Conservation (phyloP, 106 monocot species). For the Phalaenopsis equestris region DNA sequence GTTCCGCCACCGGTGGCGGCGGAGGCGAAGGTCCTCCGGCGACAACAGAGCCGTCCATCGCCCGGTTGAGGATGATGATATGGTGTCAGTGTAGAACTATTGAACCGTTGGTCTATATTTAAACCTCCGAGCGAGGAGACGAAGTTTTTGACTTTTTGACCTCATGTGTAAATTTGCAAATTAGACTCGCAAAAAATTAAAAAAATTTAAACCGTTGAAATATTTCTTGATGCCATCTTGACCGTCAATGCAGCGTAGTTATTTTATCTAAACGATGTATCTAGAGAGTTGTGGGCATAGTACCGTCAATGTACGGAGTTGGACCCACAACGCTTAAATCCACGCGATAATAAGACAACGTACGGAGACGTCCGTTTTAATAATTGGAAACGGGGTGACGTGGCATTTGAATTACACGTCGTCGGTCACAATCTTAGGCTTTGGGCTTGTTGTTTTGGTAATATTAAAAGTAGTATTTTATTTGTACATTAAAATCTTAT, state of each 20-base stretch:
- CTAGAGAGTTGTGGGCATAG: background rate
- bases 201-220: background rate
- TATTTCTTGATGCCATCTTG: background rate
- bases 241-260: background rate
- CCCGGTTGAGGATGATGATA: background rate
- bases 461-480: too few relatives aligned
- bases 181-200: background rate
- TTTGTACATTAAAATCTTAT: too few relatives aligned
- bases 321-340: background rate
- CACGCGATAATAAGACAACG: background rate
- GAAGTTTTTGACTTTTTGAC: constrained; percentile 4
- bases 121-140: background rate
- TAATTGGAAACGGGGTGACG: background rate
- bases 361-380: background rate
- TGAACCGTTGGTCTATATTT: background rate
- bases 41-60: background rate
- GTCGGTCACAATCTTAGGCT: background rate
- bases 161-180: background rate
- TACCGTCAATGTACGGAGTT: background rate
- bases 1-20: background rate
- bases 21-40: background rate
- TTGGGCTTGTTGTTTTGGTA: too few relatives aligned
- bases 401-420: background rate
- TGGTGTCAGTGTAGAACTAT: background rate
- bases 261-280: background rate